Conservation (phyloP, 495 filamentous ascomycete species). For the Hypomontagnella monticulosa region DNA sequence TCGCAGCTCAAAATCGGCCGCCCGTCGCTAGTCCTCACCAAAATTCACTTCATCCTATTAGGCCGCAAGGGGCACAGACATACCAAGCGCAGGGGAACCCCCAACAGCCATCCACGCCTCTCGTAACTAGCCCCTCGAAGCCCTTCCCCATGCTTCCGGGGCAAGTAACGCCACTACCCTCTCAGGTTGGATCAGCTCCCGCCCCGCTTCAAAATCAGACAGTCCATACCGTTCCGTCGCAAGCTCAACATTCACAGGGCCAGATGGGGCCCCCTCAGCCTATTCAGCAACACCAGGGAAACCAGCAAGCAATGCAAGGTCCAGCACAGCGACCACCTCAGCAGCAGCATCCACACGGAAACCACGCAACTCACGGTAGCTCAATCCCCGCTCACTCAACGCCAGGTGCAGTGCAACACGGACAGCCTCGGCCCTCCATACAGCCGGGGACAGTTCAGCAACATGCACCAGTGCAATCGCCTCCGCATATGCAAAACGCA, state of each 20-base stretch:
- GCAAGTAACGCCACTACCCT: slow-evolving; percentile 42
- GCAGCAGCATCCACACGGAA: slow-evolving; percentile 20
- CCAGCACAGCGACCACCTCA: slow-evolving; percentile 19
- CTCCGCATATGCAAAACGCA: slow-evolving; percentile 8
- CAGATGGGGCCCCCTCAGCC: slow-evolving; percentile 3
- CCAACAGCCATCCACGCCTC: slow-evolving; percentile 22
- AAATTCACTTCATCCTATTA: slow-evolving; percentile 13
- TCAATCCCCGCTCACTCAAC: slow-evolving; percentile 14
- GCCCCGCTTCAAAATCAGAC: slow-evolving; percentile 10
- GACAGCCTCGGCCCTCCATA: slow-evolving; percentile 21
- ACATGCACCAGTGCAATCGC: slow-evolving; percentile 5
- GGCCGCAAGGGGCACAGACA: slow-evolving; percentile 15
- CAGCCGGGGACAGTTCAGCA: slow-evolving; percentile 29
- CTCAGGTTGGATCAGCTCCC: slow-evolving; percentile 39
- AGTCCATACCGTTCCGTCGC: slow-evolving; percentile 10
- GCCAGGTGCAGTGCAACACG: slow-evolving; percentile 16
- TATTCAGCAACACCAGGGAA: slow-evolving; percentile 12
- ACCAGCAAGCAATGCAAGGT: slow-evolving; percentile 13
- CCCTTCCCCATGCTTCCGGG: slow-evolving; percentile 47
- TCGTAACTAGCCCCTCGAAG: slow-evolving; percentile 8
- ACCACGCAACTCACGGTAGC: slow-evolving; percentile 6
- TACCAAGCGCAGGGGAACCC: slow-evolving; percentile 13
- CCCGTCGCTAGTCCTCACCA: slow-evolving; percentile 8
- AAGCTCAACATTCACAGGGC: slow-evolving; percentile 4
- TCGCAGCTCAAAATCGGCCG: slow-evolving; percentile 3